Percentiles rank a stretch among this genome's conserved stretches.
Conservation (phyloP, 192 early-diverging fungal genomes). For the Tieghemiomyces parasiticus region DNA sequence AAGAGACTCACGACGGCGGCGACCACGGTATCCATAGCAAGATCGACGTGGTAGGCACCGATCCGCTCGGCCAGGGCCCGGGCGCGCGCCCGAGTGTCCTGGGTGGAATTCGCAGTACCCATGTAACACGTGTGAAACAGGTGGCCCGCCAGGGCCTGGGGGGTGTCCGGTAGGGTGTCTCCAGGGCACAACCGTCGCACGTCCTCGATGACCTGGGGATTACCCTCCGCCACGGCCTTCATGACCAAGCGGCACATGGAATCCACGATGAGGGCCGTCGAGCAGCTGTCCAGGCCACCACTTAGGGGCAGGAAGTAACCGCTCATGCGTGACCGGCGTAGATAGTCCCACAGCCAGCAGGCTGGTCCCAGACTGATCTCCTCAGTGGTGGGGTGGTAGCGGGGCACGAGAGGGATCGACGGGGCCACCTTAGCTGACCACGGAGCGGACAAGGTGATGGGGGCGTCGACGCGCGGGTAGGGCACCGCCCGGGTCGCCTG, state of each 20-base stretch:
- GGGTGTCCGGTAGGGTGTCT: conserved; percentile 55
- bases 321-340: conserved; percentile 71
- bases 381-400: conserved; percentile 66
- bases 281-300: conserved; percentile 96
- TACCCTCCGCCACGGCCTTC: conserved; percentile 21
- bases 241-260: conserved; percentile 67
- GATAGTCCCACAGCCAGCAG: conserved; percentile 99
- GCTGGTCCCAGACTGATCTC: conserved; percentile 91
- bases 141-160: conserved; percentile 67
- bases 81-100: conserved; percentile 73
- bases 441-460: conserved; percentile 31
- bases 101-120: conserved; percentile 83
- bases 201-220: conserved; percentile 58
- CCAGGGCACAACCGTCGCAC: conserved; percentile 41
- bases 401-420: conserved; percentile 23
- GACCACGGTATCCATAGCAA: conserved; percentile 79
- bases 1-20: conserved; percentile 63
- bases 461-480: conserved; percentile 54
- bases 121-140: conserved; percentile 95
- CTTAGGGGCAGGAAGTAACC: conserved; percentile 94
- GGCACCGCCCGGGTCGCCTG: conserved; percentile 51
- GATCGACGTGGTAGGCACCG: conserved; percentile 81
- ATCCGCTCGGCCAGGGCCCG: conserved; percentile 61
- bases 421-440: conserved; percentile 27
- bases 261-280: conserved; percentile 69